Percentiles rank a stretch among this genome's conserved stretches.
Conservation (phyloP, 2,329 filamentous ascomycete species). For the Curvularia lunata region DNA sequence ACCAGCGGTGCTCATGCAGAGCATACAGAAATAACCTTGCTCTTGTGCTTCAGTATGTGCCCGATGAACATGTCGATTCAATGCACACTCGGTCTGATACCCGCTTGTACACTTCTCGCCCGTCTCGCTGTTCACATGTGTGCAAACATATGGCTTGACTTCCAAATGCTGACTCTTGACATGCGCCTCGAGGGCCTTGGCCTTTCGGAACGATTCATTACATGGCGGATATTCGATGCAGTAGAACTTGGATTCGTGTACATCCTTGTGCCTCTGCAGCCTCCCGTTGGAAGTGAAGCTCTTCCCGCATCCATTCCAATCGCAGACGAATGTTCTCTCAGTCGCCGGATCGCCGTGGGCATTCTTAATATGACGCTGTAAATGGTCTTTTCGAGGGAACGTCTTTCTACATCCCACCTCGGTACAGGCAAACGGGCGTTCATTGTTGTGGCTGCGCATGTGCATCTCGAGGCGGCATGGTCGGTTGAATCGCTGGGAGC, state of each 20-base stretch:
- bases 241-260: conserved; percentile 77
- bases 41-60: conserved; percentile 67
- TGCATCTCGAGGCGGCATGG: conserved; percentile 79
- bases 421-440: conserved; percentile 77
- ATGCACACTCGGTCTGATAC: conserved; percentile 74
- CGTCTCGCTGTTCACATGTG: conserved; percentile 60
- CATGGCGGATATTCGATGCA: conserved; percentile 76
- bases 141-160: conserved; percentile 74
- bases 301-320: conserved; percentile 75
- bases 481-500: conserved; percentile 84
- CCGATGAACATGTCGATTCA: conserved; percentile 73
- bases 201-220: conserved; percentile 81
- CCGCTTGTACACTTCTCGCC: conserved; percentile 66
- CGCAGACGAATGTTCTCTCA: conserved; percentile 72
- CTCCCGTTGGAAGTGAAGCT: conserved; percentile 81
- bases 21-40: conserved; percentile 73
- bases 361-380: conserved; percentile 83
- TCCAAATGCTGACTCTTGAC: conserved; percentile 77
- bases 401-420: conserved; percentile 77
- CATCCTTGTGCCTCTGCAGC: conserved; percentile 76
- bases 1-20: conserved; percentile 61
- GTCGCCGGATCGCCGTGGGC: conserved; percentile 68
- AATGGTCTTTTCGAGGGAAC: conserved; percentile 85
- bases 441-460: conserved; percentile 82
- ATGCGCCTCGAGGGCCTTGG: conserved; percentile 83